Evolutionary conservation across 2,329 filamentous ascomycete genomes (phyloP), one percentile per base, ranked within the genome.

Genomic region (Xylaria digitata): DNA sequence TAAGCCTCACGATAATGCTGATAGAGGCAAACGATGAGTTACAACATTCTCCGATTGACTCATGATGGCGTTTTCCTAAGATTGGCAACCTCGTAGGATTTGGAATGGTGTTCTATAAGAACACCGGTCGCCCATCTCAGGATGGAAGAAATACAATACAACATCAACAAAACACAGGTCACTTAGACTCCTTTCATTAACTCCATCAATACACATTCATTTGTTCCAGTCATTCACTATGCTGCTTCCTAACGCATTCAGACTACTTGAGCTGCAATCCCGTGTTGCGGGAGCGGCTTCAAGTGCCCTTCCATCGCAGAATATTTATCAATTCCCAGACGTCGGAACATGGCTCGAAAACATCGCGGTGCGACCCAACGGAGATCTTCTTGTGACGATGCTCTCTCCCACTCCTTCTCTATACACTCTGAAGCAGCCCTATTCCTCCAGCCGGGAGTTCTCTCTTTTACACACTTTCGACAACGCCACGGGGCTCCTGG

Each of bases 331-430:
- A 49, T 70, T 75, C 52, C 55, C 65, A 21, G 37, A 67, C 52
- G 65, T 64, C 0, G 63, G 60, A 26, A 71, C 69, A n/a, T 77
- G 74, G 71, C 54, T 77, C 26, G 78, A 80, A 54, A 80, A 80
- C 68, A 71, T 79, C 21, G 77, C 73, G 43, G 71, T 78, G 34
- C 76, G 77, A 32, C 46, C 71, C 19, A 76, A 77, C 50, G 76
- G 77, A 32, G 72, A 75, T 63, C 67, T 78, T 23, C 70, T 79
- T 26, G 59, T 78, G 32, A 79, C 78, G 1, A 72, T 75, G 42
- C 71, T 78, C 26, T 13, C 43, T 9, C 74, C 75, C n/a, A 65
- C 65, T 30, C 63, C 75, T 4, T 73, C 75, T 19, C 59, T 78
- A 48, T 75, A 73, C 62, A 75, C 71, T 7, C 61, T 77, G 40